Evolutionary conservation across 768 basidiomycete species (phyloP).

Genomic region (Paxillus ammoniavirescens): DNA sequence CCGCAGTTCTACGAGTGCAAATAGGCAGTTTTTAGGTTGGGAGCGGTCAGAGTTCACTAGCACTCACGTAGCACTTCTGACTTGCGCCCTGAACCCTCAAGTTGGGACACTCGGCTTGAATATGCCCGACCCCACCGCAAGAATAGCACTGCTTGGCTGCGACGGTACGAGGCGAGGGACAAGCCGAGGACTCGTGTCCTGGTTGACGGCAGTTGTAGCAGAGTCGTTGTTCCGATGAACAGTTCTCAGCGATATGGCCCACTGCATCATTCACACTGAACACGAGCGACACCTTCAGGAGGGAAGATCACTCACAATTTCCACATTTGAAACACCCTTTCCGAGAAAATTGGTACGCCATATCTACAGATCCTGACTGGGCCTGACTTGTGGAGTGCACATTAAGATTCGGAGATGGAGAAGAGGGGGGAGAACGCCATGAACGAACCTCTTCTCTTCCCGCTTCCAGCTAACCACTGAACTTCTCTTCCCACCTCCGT

Average conservation of each 20-base stretch:
- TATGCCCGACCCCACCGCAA: slow-evolving; percentile 90
- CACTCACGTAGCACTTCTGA: slow-evolving; percentile 82
- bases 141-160: slow-evolving; percentile 91
- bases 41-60: slow-evolving; percentile 1
- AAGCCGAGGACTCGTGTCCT: slow-evolving; percentile 90
- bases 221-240: slow-evolving; percentile 82
- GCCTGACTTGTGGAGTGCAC: slow-evolving; percentile 37
- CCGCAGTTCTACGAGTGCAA: slow-evolving; percentile 61
- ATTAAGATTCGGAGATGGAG: slow-evolving; percentile 15
- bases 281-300: slow-evolving; percentile 10
- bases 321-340: slow-evolving; percentile 95
- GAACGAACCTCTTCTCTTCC: slow-evolving; percentile 64
- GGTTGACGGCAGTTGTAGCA: slow-evolving; percentile 95
- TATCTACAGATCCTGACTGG: slow-evolving; percentile 44
- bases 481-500: slow-evolving; percentile 68
- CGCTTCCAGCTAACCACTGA: slow-evolving; percentile 67
- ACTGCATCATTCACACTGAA: slow-evolving; percentile 44
- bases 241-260: slow-evolving; percentile 92
- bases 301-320: slow-evolving; percentile 60
- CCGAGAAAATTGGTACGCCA: slow-evolving; percentile 82
- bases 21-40: slow-evolving; percentile 2
- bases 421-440: neutral
- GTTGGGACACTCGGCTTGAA: slow-evolving; percentile 84
- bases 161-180: slow-evolving; percentile 79
- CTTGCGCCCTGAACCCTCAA: slow-evolving; percentile 65